Evolutionary conservation across 2,329 filamentous ascomycete genomes (phyloP).

Genomic region (Fusarium transvaalense): DNA sequence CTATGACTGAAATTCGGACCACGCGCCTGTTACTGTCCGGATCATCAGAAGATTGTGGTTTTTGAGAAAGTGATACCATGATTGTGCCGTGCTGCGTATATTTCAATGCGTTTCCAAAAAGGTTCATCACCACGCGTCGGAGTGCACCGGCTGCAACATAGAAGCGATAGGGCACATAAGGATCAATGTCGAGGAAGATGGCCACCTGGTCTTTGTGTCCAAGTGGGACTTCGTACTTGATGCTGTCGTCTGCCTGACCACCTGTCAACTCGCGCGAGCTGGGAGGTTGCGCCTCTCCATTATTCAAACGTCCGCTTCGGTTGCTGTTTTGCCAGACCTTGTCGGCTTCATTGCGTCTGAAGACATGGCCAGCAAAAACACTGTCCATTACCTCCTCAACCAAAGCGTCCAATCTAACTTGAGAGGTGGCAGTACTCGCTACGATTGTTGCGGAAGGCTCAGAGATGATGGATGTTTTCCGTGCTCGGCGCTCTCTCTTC

Average conservation of each 20-base stretch:
- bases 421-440: constrained; percentile 6
- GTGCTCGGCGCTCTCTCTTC: constrained; percentile 22
- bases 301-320: background rate
- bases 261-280: background rate
- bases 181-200: constrained; percentile 57
- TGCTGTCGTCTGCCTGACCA: background rate
- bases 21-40: constrained; percentile 7
- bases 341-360: constrained; percentile 28
- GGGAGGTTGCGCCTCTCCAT: background rate
- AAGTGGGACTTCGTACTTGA: constrained; percentile 20
- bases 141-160: constrained; percentile 65
- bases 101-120: constrained; percentile 73
- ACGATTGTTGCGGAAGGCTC: constrained; percentile 13
- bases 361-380: constrained; percentile 41
- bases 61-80: constrained; percentile 47
- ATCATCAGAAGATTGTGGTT: constrained; percentile 4
- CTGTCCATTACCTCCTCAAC: constrained; percentile 44
- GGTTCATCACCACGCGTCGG: constrained; percentile 70
- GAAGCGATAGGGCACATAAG: constrained; percentile 63
- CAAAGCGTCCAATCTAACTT: constrained; percentile 33
- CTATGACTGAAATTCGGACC: constrained; percentile 63
- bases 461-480: constrained; percentile 17
- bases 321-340: constrained; percentile 30
- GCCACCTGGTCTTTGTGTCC: constrained; percentile 39
- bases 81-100: constrained; percentile 61